Percentiles rank a stretch among this genome's conserved stretches.
These are phyloP conservation scores for Geranium incanum DNA, from an alignment of 441 rosid genomes.

Conservation along the genomic window DNA sequence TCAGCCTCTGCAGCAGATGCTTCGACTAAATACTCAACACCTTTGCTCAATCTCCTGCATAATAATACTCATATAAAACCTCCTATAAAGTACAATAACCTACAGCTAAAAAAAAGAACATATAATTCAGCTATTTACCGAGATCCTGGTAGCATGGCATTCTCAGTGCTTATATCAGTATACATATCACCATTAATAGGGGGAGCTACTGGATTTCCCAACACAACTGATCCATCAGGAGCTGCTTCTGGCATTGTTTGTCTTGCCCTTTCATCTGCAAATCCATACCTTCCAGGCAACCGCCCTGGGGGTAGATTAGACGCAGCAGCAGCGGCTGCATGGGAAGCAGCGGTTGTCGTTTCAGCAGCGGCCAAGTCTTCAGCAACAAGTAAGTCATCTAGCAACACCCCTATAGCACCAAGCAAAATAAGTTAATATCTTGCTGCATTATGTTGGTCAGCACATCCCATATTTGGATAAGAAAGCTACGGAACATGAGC, in stretches of 20 bases:
- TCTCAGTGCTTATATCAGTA: constrained; percentile 90
- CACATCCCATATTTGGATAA: background rate
- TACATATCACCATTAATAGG: constrained; percentile 83
- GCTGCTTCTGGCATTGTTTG: constrained; percentile 51
- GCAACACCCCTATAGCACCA: constrained; percentile 63
- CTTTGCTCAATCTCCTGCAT: constrained; percentile 79
- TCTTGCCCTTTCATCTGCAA: constrained; percentile 67
- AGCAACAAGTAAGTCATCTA: constrained; percentile 91
- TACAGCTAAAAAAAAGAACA: constrained; percentile 10
- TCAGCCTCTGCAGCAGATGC: constrained; percentile 99
- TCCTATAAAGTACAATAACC: background rate
- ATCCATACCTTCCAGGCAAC: constrained; percentile 66
- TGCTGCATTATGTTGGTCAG: background rate
- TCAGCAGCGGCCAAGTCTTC: constrained; percentile 93
- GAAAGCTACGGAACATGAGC: background rate
- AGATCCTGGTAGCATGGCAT: constrained; percentile 68
- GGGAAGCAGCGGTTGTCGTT: constrained; percentile 81
- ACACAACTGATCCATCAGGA: constrained; percentile 82
- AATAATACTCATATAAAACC: constrained; percentile 18
- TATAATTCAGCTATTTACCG: constrained; percentile 41
- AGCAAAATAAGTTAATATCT: constrained; percentile 16
- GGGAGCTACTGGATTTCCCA: constrained; percentile 92
- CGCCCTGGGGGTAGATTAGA: constrained; percentile 50
- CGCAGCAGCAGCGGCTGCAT: constrained; percentile 78
- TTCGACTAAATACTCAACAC: constrained; percentile 92